phyloP scores from a whole-genome alignment of 179 eudicot genomes.

The Patellifolia procumbens region DNA sequence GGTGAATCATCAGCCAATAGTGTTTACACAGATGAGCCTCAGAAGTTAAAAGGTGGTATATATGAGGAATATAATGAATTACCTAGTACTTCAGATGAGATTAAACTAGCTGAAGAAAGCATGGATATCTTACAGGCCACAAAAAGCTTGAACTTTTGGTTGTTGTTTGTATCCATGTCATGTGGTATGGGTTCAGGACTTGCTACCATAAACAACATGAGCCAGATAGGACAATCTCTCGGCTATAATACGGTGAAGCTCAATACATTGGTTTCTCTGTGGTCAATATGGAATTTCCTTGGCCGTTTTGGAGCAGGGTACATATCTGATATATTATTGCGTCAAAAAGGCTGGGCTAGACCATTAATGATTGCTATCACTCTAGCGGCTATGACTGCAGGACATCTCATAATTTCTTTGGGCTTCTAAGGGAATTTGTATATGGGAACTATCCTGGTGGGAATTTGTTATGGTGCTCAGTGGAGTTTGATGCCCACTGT shows the following conservation, averaged over 20 bases:
- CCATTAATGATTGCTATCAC: slow-evolving; percentile 61
- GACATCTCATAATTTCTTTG: slow-evolving; percentile 61
- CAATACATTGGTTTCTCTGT: slow-evolving; percentile 62
- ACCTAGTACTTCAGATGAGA: slow-evolving; percentile 24
- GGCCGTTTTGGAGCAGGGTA: slow-evolving; percentile 90
- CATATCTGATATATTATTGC: slow-evolving; percentile 68
- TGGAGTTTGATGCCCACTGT: slow-evolving; percentile 95
- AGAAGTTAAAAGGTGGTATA: slow-evolving; percentile 18
- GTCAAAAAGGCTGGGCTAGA: slow-evolving; percentile 57
- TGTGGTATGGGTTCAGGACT: slow-evolving; percentile 87
- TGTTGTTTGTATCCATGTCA: slow-evolving; percentile 65
- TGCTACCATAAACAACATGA: slow-evolving; percentile 78
- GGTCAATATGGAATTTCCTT: slow-evolving; percentile 91
- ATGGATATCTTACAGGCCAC: slow-evolving; percentile 57
- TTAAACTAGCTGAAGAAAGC: slow-evolving; percentile 25
- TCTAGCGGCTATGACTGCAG: slow-evolving; percentile 62
- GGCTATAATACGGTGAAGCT: slow-evolving; percentile 48
- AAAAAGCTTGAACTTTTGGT: slow-evolving; percentile 63
- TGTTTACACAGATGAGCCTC: slow-evolving; percentile 10
- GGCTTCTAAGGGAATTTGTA: slow-evolving; percentile 74
- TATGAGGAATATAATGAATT: slow-evolving; percentile 23
- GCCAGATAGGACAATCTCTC: slow-evolving; percentile 83
- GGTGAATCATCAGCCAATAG: slow-evolving; percentile 9
- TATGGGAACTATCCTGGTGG: slow-evolving; percentile 67
- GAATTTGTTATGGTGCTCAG: slow-evolving; percentile 82